Evolutionary conservation across 2,329 filamentous ascomycete genomes (phyloP), one percentile per base, ranked within the genome.

Genomic region (Ceratocystis albifundus): DNA sequence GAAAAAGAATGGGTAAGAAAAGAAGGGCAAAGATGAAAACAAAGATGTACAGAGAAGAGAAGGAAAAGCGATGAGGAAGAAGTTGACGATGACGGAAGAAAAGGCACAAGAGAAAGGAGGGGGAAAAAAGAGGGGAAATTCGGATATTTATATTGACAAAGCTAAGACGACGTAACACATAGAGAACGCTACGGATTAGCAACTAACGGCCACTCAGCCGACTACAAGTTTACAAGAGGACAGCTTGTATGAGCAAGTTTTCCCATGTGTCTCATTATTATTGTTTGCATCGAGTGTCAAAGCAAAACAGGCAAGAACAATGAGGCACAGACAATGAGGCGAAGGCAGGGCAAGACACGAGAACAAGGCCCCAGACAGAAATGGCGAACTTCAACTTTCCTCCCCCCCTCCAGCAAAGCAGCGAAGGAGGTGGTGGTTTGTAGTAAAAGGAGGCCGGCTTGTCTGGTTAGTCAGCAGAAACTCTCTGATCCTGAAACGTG

Each of bases 11-110:
- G 6, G 64, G 70, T 65, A 62, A 62, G 5, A 25, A 44, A 62
- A 62, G 61, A 20, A 44, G 22, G 4, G 32, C n/a, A 36, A 62
- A 20, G 57, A 62, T 66, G 62, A 61, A 62, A 48, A 66, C 44
- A 57, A 36, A 53, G 28, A 68, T 53, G 30, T 62, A 41, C 41
- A 44, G 25, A 41, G 67, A 22, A 15, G 55, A 7, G 57, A 41
- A n/a, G 6, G 22, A 10, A 62, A 25, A 62, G 61, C 53, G 25
- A 46, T 15, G 32, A 20, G 6, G 53, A 17, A 17, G 7, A 46
- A 46, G 12, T 41, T 7, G 32, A 44, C 4, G 22, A 61, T 53
- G 36, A 50, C 7, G 32, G 22, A 45, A 45, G 28, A 66, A 20
- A 63, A 46, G 25, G 25, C 8, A 30, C 46, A 55, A 63, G 22